Evolutionary conservation across 805 yeast genomes (phyloP), one percentile per base, ranked within the genome.

Genomic region (Barnettozyma populi): DNA sequence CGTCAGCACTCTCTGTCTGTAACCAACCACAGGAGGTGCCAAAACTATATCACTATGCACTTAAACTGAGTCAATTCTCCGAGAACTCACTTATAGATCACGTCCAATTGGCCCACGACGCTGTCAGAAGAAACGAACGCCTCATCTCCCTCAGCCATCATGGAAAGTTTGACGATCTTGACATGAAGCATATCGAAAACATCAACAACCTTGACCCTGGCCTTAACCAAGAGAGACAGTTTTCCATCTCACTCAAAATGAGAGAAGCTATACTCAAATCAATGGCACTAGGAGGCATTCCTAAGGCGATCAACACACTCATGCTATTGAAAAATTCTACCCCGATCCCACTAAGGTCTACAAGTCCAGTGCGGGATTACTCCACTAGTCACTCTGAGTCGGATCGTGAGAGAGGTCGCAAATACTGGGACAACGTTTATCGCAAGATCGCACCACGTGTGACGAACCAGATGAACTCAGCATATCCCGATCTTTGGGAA

Each of bases 401-500:
- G 10, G 62, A 45, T 10, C 36, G 48, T 35, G 45, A 52, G 6
- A 63, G 84, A 21, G 97, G 96, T 1, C 57, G 70, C 2, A 69
- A 71, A 14, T 82, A 86, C 62, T 90, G 95, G 89, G 77, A 79
- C 51, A 68, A 73, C 7, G 80, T 89, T 1, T 90, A 90, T 62
- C 82, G 82, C 44, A 90, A 89, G 61, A 80, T 90, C 16, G 77
- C 89, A 34, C 63, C 66, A 16, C 70, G 95, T 23, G 86, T 90
- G 24, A 73, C 73, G 35, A 72, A 71, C 41, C 94, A 89, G 58
- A 70, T 90, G 77, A 64, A 71, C 46, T 68, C 76, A 0, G 85
- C 96, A 14, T 89, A 89, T 63, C 96, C 96, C 0, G 97, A 90
- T 62, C 72, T 90, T 50, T 86, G 92, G 83, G 72, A 76, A 50